phyloP scores from a whole-genome alignment of 331 rosid species.

The Dryas integrifolia region DNA sequence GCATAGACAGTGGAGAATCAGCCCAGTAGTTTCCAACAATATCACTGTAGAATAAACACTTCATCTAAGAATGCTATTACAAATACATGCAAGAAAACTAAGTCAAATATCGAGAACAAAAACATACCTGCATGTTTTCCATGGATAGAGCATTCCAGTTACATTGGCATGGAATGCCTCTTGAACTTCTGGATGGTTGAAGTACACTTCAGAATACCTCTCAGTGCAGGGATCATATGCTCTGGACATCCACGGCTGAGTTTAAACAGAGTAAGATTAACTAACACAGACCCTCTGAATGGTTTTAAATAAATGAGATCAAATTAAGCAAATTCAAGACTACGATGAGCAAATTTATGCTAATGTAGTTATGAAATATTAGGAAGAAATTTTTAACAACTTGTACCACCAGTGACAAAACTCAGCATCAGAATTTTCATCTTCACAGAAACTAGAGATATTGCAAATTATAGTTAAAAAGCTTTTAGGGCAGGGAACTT shows the following conservation, averaged over 20 bases:
- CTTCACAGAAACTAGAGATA: neutral
- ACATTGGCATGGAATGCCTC: constrained; percentile 88
- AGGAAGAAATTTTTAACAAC: neutral
- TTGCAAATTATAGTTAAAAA: neutral
- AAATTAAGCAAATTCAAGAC: neutral
- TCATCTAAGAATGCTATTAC: constrained; percentile 12
- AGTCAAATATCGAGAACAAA: constrained; percentile 16
- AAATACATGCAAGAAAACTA: constrained; percentile 5
- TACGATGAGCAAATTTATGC: neutral
- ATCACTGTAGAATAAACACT: constrained; percentile 46
- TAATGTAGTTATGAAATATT: neutral
- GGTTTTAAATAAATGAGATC: neutral
- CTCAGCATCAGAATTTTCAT: constrained; percentile 5
- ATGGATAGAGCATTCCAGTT: constrained; percentile 64
- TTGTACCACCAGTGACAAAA: neutral
- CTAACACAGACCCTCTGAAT: constrained; percentile 12
- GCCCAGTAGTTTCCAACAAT: constrained; percentile 76
- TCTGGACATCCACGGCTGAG: constrained; percentile 91
- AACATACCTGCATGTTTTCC: constrained; percentile 82
- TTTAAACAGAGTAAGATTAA: constrained; percentile 19
- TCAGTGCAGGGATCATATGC: constrained; percentile 90
- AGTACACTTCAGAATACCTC: constrained; percentile 68
- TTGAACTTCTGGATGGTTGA: constrained; percentile 88
- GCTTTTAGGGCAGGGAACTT: neutral
- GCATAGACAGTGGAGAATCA: constrained; percentile 91